These are phyloP conservation scores for Xenoacremonium recifei DNA, from an alignment of 2,329 filamentous ascomycete species.

Conservation along the genomic window DNA sequence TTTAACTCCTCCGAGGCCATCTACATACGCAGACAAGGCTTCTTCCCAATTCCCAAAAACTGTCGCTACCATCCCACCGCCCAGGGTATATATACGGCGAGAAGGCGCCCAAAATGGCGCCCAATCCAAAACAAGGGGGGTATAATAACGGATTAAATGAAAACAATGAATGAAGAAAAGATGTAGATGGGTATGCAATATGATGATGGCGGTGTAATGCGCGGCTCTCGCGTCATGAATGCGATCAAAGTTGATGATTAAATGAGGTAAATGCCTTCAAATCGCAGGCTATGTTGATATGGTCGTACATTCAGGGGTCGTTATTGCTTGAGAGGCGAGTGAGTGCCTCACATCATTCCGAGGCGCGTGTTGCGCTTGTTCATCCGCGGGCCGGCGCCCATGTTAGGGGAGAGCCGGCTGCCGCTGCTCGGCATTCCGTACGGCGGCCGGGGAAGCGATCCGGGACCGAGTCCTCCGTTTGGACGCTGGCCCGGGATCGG, in stretches of 20 bases:
- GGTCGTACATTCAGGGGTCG: neutral
- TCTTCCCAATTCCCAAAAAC: too few relatives aligned
- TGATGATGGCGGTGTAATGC: too few relatives aligned
- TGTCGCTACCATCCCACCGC: neutral
- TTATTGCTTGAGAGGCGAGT: neutral
- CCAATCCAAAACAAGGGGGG: slow-evolving; percentile 16
- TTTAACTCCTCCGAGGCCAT: too few relatives aligned
- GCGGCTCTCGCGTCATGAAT: too few relatives aligned
- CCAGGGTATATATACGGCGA: neutral
- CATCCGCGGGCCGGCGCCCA: slow-evolving; percentile 46
- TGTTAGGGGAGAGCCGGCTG: slow-evolving; percentile 30
- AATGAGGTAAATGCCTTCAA: neutral
- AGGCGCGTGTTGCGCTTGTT: slow-evolving; percentile 62
- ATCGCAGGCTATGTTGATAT: neutral
- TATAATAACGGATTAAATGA: slow-evolving; percentile 23
- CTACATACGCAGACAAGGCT: too few relatives aligned
- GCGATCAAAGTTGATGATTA: neutral
- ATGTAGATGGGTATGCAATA: slow-evolving; percentile 13
- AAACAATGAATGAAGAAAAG: too few relatives aligned
- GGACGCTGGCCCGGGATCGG: slow-evolving; percentile 24
- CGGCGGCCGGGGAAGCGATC: slow-evolving; percentile 22
- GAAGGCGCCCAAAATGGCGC: neutral
- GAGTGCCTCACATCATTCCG: slow-evolving; percentile 50
- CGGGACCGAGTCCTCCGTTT: slow-evolving; percentile 11
- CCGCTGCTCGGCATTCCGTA: slow-evolving; percentile 22